Evolutionary conservation across 108 stramenopile genomes (phyloP).

Genomic region (Chaetoceros muelleri): DNA sequence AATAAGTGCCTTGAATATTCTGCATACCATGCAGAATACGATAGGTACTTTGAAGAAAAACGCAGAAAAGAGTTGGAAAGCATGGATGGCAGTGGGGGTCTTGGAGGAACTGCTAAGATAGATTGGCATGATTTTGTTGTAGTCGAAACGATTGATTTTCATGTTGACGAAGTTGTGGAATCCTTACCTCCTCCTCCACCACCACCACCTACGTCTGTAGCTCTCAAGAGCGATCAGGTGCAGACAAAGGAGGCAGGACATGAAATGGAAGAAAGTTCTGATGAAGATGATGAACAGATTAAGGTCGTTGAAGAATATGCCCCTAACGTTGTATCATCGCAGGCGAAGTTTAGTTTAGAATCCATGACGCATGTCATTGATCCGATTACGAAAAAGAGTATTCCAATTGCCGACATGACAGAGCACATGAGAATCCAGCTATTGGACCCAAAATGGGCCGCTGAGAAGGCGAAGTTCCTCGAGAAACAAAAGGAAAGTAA

Average conservation of each 20-base stretch:
- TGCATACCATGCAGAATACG: slow-evolving; percentile 71
- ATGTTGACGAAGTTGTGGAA: slow-evolving; percentile 73
- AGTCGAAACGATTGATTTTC: slow-evolving; percentile 96
- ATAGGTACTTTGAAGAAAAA: slow-evolving; percentile 63
- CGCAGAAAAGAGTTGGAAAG: slow-evolving; percentile 44
- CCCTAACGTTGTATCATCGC: slow-evolving; percentile 81
- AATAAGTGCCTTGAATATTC: slow-evolving; percentile 41
- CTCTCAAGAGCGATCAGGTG: not conserved
- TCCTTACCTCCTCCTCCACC: slow-evolving; percentile 60
- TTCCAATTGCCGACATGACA: slow-evolving; percentile 73
- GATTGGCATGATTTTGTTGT: slow-evolving; percentile 99
- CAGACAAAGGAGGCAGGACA: slow-evolving; percentile 10
- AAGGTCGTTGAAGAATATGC: slow-evolving; percentile 84
- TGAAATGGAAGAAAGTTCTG: slow-evolving; percentile 62
- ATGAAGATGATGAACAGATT: slow-evolving; percentile 67
- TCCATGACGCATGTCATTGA: slow-evolving; percentile 73
- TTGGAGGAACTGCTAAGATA: slow-evolving; percentile 47
- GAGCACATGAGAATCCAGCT: slow-evolving; percentile 98
- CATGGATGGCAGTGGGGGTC: slow-evolving; percentile 32
- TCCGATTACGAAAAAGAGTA: slow-evolving; percentile 86
- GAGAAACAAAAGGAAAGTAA: slow-evolving; percentile 92
- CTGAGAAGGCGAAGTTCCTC: slow-evolving; percentile 77
- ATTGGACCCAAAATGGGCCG: slow-evolving; percentile 93
- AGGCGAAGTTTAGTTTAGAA: slow-evolving; percentile 28
- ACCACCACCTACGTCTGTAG: slow-evolving; percentile 29